phyloP scores from a whole-genome alignment of 495 filamentous ascomycete species.

The Thozetella sp. region DNA sequence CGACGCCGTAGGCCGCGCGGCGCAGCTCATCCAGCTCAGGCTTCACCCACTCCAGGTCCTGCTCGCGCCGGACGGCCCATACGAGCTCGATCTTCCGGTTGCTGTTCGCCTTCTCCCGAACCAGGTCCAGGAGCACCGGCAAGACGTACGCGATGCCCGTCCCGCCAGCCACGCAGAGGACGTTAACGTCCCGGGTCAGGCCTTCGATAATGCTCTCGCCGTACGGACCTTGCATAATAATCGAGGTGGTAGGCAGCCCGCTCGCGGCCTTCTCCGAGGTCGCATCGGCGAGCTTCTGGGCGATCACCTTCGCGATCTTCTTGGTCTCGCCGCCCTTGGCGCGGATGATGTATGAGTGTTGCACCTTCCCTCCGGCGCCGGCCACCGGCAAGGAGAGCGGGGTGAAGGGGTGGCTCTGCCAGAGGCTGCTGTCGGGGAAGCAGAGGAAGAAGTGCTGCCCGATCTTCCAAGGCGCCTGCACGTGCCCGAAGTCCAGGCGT shows the following conservation, averaged over 20 bases:
- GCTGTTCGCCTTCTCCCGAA: constrained; percentile 25
- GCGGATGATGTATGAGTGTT: constrained; percentile 65
- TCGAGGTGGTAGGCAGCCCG: constrained; percentile 33
- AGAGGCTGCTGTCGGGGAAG: constrained; percentile 60
- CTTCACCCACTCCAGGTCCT: constrained; percentile 58
- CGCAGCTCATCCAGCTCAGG: constrained; percentile 53
- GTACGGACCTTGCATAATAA: constrained; percentile 62
- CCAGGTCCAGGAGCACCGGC: constrained; percentile 50
- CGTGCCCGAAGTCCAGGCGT: constrained; percentile 56
- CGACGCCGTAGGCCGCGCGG: constrained; percentile 31
- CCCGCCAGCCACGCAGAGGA: constrained; percentile 65
- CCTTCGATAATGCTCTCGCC: constrained; percentile 48
- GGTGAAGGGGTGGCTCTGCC: constrained; percentile 72
- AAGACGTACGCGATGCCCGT: constrained; percentile 67
- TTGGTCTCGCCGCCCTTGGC: constrained; percentile 62
- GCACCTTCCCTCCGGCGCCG: constrained; percentile 24
- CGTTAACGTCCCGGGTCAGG: constrained; percentile 45
- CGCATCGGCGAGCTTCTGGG: constrained; percentile 23
- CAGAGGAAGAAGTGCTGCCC: constrained; percentile 70
- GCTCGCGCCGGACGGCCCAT: constrained; percentile 59
- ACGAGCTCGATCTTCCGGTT: constrained; percentile 54
- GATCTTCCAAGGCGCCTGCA: constrained; percentile 56
- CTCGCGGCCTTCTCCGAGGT: constrained; percentile 12
- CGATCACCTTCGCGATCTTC: constrained; percentile 45
- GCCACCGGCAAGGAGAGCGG: constrained; percentile 49